phyloP scores from a whole-genome alignment of 2,329 filamentous ascomycete species.

The Hymenoscyphus albidus region DNA sequence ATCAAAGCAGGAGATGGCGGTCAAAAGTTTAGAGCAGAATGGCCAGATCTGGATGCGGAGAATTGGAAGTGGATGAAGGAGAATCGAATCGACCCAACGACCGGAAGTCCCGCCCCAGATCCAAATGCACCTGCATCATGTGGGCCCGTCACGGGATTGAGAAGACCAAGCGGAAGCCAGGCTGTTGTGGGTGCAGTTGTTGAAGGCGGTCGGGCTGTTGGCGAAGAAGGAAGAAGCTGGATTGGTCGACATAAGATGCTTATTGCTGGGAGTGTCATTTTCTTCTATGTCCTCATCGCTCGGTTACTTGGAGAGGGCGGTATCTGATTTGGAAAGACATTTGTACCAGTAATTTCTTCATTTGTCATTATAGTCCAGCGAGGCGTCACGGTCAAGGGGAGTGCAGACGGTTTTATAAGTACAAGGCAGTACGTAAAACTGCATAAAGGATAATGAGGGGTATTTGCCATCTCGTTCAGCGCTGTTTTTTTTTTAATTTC shows the following conservation, averaged over 20 bases:
- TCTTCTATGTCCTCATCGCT: conserved; percentile 79
- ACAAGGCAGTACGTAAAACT: neutral
- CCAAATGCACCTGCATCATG: conserved; percentile 44
- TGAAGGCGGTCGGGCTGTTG: conserved; percentile 70
- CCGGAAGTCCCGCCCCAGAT: conserved; percentile 60
- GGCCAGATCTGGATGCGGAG: conserved; percentile 82
- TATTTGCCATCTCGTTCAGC: neutral
- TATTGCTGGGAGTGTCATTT: conserved; percentile 64
- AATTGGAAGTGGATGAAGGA: conserved; percentile 92
- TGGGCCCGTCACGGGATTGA: conserved; percentile 60
- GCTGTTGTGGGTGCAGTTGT: conserved; percentile 60
- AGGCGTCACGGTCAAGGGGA: neutral
- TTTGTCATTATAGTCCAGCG: neutral
- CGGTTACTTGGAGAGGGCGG: conserved; percentile 53
- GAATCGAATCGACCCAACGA: conserved; percentile 71
- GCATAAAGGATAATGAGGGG: neutral
- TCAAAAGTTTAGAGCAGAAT: conserved; percentile 82
- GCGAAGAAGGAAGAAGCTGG: conserved; percentile 81
- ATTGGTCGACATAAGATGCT: conserved; percentile 74
- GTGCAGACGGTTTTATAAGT: neutral
- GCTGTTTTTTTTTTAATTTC: neutral
- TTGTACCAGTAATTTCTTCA: neutral
- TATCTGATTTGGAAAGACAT: neutral
- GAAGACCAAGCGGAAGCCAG: conserved; percentile 55
- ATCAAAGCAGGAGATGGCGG: conserved; percentile 91